A percentile compares a stretch with the other conserved stretches of the same genome.
Evolutionary conservation across 2,329 filamentous ascomycete genomes (phyloP).

Genomic region (Aspergillus vadensis): DNA sequence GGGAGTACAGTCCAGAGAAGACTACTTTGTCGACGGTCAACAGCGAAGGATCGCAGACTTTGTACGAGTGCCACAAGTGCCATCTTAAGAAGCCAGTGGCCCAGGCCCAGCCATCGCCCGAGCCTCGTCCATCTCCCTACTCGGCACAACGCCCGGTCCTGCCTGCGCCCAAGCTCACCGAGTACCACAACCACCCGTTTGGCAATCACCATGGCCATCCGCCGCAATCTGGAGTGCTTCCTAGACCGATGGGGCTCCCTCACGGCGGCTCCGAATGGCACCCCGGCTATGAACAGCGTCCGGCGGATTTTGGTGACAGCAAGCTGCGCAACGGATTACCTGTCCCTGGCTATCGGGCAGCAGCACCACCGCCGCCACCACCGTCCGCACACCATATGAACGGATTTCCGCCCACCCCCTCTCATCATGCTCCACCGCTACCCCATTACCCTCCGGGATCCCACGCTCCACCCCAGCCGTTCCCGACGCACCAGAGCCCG

Average conservation of each 20-base stretch:
- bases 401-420: conserved; percentile 42
- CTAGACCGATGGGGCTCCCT: conserved; percentile 32
- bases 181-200: conserved; percentile 35
- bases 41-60: conserved; percentile 36
- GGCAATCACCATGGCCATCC: conserved; percentile 35
- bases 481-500: conserved; percentile 39
- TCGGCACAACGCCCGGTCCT: conserved; percentile 37
- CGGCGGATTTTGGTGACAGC: conserved; percentile 32
- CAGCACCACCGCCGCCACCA: conserved; percentile 49
- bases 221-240: conserved; percentile 27
- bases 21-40: conserved; percentile 19
- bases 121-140: conserved; percentile 40
- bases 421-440: conserved; percentile 34
- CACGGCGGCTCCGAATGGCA: conserved; percentile 36
- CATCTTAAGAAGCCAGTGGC: conserved; percentile 49
- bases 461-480: conserved; percentile 38
- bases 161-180: conserved; percentile 35
- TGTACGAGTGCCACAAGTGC: conserved; percentile 77
- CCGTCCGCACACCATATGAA: conserved; percentile 57
- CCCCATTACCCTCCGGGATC: conserved; percentile 36
- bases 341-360: conserved; percentile 30
- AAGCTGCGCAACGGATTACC: conserved; percentile 40
- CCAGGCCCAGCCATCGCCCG: conserved; percentile 34
- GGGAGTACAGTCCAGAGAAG: conserved; percentile 27
- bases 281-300: conserved; percentile 40